A percentile compares a stretch with the other conserved stretches of the same genome.
Evolutionary conservation across 257 asterid genomes (phyloP).

Genomic region (Henckelia pumila): DNA sequence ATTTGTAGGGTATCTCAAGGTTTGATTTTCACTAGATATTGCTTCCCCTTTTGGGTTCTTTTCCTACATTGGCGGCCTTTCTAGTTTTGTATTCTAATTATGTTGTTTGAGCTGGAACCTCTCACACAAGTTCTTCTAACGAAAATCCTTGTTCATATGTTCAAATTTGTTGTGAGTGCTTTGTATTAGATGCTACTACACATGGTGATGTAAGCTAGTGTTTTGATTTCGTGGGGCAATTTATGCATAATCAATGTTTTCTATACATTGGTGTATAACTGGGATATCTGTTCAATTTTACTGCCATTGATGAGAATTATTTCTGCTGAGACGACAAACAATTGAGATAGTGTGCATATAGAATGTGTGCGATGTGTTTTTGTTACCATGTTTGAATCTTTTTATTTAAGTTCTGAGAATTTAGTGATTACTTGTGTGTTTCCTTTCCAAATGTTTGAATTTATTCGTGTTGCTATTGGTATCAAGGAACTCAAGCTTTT

Average conservation of each 20-base stretch:
- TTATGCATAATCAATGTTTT: background rate
- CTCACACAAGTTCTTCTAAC: background rate
- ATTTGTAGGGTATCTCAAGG: background rate
- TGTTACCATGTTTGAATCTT: background rate
- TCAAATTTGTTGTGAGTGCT: background rate
- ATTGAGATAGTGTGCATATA: background rate
- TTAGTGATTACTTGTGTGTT: no score
- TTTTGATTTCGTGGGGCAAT: background rate
- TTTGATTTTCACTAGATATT: constrained; percentile 13
- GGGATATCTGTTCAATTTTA: background rate
- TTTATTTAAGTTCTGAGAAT: background rate
- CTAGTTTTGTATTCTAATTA: background rate
- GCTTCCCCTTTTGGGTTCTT: background rate
- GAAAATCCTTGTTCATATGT: background rate
- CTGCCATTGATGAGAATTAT: background rate
- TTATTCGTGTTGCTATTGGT: no score
- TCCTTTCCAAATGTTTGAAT: background rate
- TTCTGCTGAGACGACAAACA: background rate
- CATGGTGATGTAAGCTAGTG: background rate
- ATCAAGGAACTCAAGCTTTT: background rate
- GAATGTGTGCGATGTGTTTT: background rate
- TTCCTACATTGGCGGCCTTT: background rate
- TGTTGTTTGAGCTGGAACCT: background rate
- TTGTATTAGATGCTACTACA: background rate
- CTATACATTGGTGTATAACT: background rate